phyloP scores from a whole-genome alignment of 768 basidiomycete genomes.

The Boletus rubroflammeus region DNA sequence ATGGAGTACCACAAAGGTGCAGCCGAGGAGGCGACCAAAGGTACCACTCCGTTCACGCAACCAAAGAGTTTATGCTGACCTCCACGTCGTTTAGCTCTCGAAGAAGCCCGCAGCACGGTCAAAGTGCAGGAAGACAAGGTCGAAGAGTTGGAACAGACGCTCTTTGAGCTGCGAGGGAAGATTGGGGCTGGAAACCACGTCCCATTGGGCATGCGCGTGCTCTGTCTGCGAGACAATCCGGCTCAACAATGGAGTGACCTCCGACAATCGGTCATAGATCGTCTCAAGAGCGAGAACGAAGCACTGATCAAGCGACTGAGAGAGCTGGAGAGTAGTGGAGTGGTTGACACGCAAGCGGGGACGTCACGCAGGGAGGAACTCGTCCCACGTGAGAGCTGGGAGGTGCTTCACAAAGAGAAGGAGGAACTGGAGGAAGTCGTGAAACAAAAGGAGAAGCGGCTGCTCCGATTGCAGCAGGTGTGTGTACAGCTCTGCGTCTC shows the following conservation, averaged over 20 bases:
- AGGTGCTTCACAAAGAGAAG: slow-evolving; percentile 67
- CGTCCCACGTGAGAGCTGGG: slow-evolving; percentile 80
- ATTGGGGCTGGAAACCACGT: slow-evolving; percentile 73
- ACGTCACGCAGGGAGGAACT: slow-evolving; percentile 28
- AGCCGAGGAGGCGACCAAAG: slow-evolving; percentile 38
- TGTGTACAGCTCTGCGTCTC: slow-evolving; percentile 32
- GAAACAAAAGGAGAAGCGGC: slow-evolving; percentile 77
- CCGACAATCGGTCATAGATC: slow-evolving; percentile 69
- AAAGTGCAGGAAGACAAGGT: slow-evolving; percentile 48
- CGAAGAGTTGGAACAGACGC: slow-evolving; percentile 70
- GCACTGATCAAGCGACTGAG: slow-evolving; percentile 67
- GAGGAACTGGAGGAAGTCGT: slow-evolving; percentile 59
- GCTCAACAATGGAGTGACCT: slow-evolving; percentile 79
- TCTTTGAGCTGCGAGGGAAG: slow-evolving; percentile 75
- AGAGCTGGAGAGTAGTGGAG: slow-evolving; percentile 50
- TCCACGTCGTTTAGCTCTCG: slow-evolving; percentile 37
- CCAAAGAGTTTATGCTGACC: not conserved
- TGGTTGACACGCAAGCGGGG: slow-evolving; percentile 17
- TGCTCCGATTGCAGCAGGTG: slow-evolving; percentile 78
- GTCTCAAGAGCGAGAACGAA: slow-evolving; percentile 78
- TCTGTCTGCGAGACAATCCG: slow-evolving; percentile 75
- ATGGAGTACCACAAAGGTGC: slow-evolving; percentile 37
- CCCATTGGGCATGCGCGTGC: slow-evolving; percentile 64
- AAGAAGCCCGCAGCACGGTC: slow-evolving; percentile 34
- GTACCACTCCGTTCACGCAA: slow-evolving; percentile 25